Conservation (phyloP, 768 basidiomycete genomes). For the Dacryopinax spathularia region DNA sequence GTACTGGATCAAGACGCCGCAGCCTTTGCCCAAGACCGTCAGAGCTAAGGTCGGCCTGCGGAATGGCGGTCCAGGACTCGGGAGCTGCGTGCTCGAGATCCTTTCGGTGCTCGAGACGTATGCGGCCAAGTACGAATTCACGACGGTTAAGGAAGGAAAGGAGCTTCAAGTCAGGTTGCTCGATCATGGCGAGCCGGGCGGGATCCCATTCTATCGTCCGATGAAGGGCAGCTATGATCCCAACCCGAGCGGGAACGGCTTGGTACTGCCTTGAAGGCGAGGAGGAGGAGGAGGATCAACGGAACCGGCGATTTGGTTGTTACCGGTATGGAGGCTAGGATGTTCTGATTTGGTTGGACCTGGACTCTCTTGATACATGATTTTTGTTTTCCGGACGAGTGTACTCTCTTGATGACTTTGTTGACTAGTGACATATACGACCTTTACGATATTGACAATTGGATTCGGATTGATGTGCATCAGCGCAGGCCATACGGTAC, state of each 20-base stretch:
- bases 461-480: neutral
- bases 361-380: too few relatives aligned
- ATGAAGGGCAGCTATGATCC: conserved; percentile 2
- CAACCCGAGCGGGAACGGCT: neutral
- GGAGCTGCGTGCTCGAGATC: conserved; percentile 1
- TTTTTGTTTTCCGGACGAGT: too few relatives aligned
- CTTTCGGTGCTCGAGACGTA: neutral
- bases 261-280: neutral
- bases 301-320: too few relatives aligned
- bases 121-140: neutral
- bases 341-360: too few relatives aligned
- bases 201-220: neutral
- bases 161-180: neutral
- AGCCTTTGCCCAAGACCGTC: neutral
- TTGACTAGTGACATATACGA: neutral
- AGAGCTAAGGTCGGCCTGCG: neutral
- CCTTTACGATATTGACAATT: neutral
- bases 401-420: neutral
- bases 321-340: too few relatives aligned
- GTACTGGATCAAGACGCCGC: neutral
- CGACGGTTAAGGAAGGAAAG: conserved; percentile 1
- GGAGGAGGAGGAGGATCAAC: neutral
- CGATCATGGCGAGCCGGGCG: neutral
- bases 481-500: neutral
- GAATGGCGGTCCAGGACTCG: neutral